These are phyloP conservation scores for Aristolochia contorta DNA, from an alignment of 164 flowering plant genomes.

Conservation along the genomic window DNA sequence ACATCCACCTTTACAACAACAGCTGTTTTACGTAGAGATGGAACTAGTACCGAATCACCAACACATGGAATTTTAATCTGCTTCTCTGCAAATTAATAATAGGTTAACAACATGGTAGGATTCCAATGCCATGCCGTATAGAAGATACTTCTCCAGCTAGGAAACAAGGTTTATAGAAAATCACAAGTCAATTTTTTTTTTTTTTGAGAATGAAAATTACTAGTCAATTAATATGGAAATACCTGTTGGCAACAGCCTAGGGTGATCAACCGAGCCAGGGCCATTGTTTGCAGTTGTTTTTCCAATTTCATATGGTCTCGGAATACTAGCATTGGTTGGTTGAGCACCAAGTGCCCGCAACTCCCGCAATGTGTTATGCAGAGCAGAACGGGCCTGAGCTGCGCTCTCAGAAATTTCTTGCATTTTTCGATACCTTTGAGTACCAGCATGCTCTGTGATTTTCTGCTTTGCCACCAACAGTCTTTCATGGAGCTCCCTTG, in stretches of 20 bases:
- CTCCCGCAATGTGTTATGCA: constrained; percentile 47
- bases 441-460: too few relatives aligned
- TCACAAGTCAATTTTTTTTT: too few relatives aligned
- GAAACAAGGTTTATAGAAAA: too few relatives aligned
- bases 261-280: constrained; percentile 4
- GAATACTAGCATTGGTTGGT: constrained; percentile 10
- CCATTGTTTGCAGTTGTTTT: constrained; percentile 6
- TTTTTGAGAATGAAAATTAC: too few relatives aligned
- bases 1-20: constrained; percentile 31
- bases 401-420: constrained; percentile 40
- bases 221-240: not conserved
- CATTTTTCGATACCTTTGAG: too few relatives aligned
- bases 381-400: constrained; percentile 50
- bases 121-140: too few relatives aligned
- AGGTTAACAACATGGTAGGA: too few relatives aligned
- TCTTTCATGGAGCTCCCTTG: constrained; percentile 30
- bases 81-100: constrained; percentile 32
- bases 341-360: constrained; percentile 29
- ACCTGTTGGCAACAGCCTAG: constrained; percentile 32
- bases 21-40: constrained; percentile 48
- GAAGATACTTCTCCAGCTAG: too few relatives aligned
- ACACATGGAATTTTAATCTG: constrained; percentile 38
- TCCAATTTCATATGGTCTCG: not conserved
- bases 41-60: constrained; percentile 59
- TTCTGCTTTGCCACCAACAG: too few relatives aligned